phyloP scores from a whole-genome alignment of 257 asterid species.

The Plantago elongata region DNA sequence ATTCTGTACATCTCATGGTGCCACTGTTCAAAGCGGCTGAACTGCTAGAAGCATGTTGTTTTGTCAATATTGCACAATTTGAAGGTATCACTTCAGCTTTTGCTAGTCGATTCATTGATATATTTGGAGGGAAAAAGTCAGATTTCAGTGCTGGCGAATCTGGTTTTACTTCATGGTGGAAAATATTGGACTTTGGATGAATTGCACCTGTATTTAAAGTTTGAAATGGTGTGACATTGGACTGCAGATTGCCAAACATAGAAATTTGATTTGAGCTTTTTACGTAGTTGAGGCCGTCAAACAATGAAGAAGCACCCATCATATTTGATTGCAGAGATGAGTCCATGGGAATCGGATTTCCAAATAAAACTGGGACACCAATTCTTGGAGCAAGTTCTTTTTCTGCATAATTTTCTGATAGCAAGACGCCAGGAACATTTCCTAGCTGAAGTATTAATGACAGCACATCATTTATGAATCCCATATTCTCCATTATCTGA shows the following conservation, averaged over 20 bases:
- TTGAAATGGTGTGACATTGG: slow-evolving; percentile 8
- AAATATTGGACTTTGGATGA: slow-evolving; percentile 1
- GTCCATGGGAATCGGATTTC: slow-evolving; percentile 26
- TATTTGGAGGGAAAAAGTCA: slow-evolving; percentile 23
- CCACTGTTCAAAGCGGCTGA: slow-evolving; percentile 21
- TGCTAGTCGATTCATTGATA: slow-evolving; percentile 32
- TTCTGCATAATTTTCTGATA: slow-evolving; percentile 40
- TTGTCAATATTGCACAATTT: slow-evolving; percentile 48
- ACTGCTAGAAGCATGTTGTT: slow-evolving; percentile 35
- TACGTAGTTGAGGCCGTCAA: slow-evolving; percentile 24
- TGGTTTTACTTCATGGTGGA: slow-evolving; percentile 28
- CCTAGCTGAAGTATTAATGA: slow-evolving; percentile 61
- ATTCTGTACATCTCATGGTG: slow-evolving; percentile 23
- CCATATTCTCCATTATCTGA: slow-evolving; percentile 69
- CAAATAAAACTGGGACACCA: slow-evolving; percentile 33
- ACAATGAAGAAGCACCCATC: slow-evolving; percentile 18
- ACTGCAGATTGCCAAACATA: slow-evolving; percentile 20
- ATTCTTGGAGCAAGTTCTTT: slow-evolving; percentile 36
- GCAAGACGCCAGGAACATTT: slow-evolving; percentile 49
- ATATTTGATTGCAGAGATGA: slow-evolving; percentile 27
- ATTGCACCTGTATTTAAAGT: neutral
- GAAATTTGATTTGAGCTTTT: slow-evolving; percentile 23
- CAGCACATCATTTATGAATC: slow-evolving; percentile 56
- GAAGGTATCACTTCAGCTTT: slow-evolving; percentile 62
- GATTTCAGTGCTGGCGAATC: slow-evolving; percentile 16